Evolutionary conservation across 345 rosid species (phyloP).

Genomic region (Anacardium occidentale): DNA sequence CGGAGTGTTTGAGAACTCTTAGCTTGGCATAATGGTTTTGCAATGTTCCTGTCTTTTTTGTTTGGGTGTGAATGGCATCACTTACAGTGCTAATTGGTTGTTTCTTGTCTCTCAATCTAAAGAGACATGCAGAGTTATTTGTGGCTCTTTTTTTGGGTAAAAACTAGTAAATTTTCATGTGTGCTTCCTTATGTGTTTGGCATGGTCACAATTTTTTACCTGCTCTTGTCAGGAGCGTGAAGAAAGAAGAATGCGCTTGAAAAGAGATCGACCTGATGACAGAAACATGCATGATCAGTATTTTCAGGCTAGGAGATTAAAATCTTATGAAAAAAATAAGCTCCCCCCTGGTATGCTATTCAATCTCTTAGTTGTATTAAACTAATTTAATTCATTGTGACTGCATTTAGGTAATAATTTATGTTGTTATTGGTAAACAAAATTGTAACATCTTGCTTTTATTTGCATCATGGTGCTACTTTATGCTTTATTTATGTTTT

Average conservation of each 20-base stretch:
- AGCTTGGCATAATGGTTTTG: background rate
- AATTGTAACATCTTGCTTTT: background rate
- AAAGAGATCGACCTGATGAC: conserved; percentile 57
- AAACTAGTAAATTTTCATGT: background rate
- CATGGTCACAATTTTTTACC: conserved; percentile 8
- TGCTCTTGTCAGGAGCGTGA: conserved; percentile 77
- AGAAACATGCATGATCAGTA: conserved; percentile 49
- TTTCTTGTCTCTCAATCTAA: no score
- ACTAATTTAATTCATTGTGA: background rate
- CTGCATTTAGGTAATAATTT: background rate
- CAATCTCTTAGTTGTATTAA: conserved; percentile 4
- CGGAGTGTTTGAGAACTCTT: background rate
- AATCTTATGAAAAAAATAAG: conserved; percentile 61
- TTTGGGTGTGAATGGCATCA: no score
- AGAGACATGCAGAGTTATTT: background rate
- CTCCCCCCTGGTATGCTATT: conserved; percentile 75
- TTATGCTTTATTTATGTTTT: background rate
- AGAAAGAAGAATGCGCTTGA: conserved; percentile 82
- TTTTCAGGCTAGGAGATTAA: conserved; percentile 44
- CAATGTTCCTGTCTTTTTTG: background rate
- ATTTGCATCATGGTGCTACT: no score
- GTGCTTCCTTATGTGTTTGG: background rate
- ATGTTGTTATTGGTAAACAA: background rate
- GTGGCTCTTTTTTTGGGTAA: background rate
- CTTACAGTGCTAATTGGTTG: no score